A percentile compares a stretch with the other conserved stretches of the same genome.
These are phyloP conservation scores for Xylaria polymorpha DNA, from an alignment of 2,329 filamentous ascomycete species.

Conservation along the genomic window DNA sequence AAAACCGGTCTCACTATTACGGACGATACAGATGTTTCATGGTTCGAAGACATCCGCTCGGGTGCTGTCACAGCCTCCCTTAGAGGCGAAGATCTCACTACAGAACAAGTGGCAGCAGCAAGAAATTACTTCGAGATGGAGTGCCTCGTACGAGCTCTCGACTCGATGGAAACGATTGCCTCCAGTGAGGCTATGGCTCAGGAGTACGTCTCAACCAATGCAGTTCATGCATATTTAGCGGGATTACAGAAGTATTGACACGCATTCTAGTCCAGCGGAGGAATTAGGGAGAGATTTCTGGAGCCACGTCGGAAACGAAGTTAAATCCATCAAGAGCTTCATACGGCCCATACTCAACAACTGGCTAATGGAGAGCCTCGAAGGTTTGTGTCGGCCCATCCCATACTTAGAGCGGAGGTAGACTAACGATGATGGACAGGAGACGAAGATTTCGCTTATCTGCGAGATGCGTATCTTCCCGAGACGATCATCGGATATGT, in stretches of 20 bases:
- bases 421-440: constrained; percentile 53
- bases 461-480: constrained; percentile 84
- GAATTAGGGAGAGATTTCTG: constrained; percentile 60
- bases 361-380: constrained; percentile 68
- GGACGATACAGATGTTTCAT: constrained; percentile 51
- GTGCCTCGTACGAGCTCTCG: constrained; percentile 71
- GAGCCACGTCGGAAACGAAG: constrained; percentile 63
- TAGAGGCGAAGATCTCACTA: constrained; percentile 53
- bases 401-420: neutral
- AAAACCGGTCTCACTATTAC: constrained; percentile 50
- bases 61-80: constrained; percentile 42
- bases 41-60: constrained; percentile 49
- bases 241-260: constrained; percentile 44
- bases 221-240: neutral
- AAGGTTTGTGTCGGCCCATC: constrained; percentile 60
- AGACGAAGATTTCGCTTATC: constrained; percentile 68
- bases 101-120: constrained; percentile 62
- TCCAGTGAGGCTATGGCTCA: constrained; percentile 63
- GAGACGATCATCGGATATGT: constrained; percentile 88
- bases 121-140: constrained; percentile 76
- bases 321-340: constrained; percentile 65
- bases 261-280: constrained; percentile 48
- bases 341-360: constrained; percentile 72
- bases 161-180: constrained; percentile 75
- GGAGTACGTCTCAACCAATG: constrained; percentile 58